Conservation (phyloP, 768 basidiomycete genomes). For the Mycena polygramma region DNA sequence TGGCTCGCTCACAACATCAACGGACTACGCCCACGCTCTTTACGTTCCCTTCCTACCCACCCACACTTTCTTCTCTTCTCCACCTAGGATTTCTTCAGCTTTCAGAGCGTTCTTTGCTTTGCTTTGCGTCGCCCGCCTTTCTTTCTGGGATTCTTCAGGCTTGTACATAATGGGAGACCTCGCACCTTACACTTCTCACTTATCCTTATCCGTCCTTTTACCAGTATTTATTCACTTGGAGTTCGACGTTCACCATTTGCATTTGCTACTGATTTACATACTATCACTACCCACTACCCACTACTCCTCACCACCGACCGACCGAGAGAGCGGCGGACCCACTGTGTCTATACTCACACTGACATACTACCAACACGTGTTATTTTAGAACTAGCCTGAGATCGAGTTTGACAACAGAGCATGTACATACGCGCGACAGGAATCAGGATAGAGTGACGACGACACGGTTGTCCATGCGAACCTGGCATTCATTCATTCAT, state of each 20-base stretch:
- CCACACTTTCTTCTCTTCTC: neutral
- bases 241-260: slow-evolving; percentile 11
- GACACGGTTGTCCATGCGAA: too few species aligned
- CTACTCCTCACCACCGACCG: too few species aligned
- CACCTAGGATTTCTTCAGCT: slow-evolving; percentile 20
- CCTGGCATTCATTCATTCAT: too few species aligned
- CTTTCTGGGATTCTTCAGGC: slow-evolving; percentile 7
- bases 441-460: too few species aligned
- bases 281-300: too few species aligned
- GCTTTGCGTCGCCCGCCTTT: neutral
- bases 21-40: slow-evolving; percentile 26
- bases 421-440: too few species aligned
- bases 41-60: neutral
- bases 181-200: neutral
- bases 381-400: slow-evolving; percentile 2
- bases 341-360: slow-evolving; percentile 9
- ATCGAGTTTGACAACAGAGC: too few species aligned
- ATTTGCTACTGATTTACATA: slow-evolving; percentile 15
- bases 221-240: slow-evolving; percentile 32
- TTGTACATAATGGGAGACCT: neutral
- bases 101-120: too few species aligned
- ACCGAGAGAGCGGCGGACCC: too few species aligned
- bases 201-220: slow-evolving; percentile 7
- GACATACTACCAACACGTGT: neutral
- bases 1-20: neutral